Conservation (phyloP, 2,329 filamentous ascomycete genomes). For the Lachnum nothofagi region DNA sequence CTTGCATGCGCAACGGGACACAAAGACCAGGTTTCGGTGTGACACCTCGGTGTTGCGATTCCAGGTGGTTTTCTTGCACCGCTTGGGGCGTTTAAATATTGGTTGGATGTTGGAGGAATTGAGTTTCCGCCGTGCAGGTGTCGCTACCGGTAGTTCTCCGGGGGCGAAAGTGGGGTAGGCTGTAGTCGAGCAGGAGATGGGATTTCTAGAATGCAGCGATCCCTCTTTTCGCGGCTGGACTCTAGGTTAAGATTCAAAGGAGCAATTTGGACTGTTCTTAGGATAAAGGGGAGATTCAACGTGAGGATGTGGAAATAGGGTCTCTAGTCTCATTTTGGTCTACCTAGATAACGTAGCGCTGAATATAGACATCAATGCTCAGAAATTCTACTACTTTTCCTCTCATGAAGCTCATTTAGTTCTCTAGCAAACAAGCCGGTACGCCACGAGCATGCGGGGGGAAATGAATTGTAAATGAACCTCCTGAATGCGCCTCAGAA, state of each 20-base stretch:
- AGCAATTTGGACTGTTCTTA: background rate
- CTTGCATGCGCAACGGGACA: too few relatives aligned
- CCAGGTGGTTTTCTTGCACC: background rate
- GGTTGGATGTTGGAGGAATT: background rate
- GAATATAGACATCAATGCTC: background rate
- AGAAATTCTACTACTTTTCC: background rate
- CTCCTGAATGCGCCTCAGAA: background rate
- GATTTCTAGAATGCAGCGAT: too few relatives aligned
- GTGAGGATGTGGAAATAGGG: background rate
- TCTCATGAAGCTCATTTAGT: background rate
- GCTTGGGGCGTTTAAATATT: too few relatives aligned
- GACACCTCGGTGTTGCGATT: too few relatives aligned
- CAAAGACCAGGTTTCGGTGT: too few relatives aligned
- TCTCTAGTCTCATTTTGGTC: background rate
- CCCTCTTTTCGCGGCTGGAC: too few relatives aligned
- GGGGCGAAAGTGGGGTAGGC: too few relatives aligned
- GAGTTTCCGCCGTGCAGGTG: background rate
- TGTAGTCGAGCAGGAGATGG: background rate
- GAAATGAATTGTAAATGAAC: background rate
- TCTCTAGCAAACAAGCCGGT: background rate
- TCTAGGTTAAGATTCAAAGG: too few relatives aligned
- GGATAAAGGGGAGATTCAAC: background rate
- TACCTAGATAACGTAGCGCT: background rate
- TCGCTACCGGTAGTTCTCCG: too few relatives aligned
- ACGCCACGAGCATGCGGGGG: background rate